These are phyloP conservation scores for Cornus suecica DNA, from an alignment of 148 eudicot genomes.

Conservation along the genomic window DNA sequence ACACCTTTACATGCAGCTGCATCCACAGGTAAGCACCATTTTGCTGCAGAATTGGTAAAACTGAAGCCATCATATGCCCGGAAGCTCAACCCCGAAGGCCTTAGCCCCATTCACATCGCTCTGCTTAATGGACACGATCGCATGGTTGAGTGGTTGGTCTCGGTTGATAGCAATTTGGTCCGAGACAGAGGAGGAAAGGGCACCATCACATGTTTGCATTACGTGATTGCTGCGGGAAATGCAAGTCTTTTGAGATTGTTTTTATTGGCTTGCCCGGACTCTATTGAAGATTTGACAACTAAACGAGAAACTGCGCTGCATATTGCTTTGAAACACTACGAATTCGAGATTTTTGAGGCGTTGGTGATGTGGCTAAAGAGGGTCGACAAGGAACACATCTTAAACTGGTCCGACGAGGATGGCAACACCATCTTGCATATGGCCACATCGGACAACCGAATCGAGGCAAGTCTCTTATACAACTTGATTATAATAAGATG, in stretches of 20 bases:
- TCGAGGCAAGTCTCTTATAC: too few relatives aligned
- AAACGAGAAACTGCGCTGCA: neutral
- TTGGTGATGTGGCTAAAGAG: neutral
- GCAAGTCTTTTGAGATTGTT: neutral
- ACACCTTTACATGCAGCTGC: too few relatives aligned
- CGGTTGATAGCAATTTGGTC: neutral
- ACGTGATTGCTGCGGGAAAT: neutral
- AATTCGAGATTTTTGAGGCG: neutral
- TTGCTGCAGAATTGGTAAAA: too few relatives aligned
- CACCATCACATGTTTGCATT: neutral
- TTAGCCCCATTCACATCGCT: too few relatives aligned
- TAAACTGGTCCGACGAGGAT: neutral
- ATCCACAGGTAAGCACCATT: too few relatives aligned
- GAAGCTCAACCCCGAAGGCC: too few relatives aligned
- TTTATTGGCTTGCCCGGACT: neutral
- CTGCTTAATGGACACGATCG: too few relatives aligned
- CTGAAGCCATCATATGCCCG: too few relatives aligned
- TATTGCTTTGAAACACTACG: neutral
- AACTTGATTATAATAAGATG: too few relatives aligned
- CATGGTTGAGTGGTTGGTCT: too few relatives aligned
- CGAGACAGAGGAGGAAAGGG: neutral
- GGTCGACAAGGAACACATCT: neutral
- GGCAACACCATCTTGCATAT: constrained; percentile 5
- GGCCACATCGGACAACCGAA: neutral
- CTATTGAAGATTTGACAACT: neutral